phyloP scores from a whole-genome alignment of 202 grass and related monocot genomes.

The Dendrocalamus latiflorus region DNA sequence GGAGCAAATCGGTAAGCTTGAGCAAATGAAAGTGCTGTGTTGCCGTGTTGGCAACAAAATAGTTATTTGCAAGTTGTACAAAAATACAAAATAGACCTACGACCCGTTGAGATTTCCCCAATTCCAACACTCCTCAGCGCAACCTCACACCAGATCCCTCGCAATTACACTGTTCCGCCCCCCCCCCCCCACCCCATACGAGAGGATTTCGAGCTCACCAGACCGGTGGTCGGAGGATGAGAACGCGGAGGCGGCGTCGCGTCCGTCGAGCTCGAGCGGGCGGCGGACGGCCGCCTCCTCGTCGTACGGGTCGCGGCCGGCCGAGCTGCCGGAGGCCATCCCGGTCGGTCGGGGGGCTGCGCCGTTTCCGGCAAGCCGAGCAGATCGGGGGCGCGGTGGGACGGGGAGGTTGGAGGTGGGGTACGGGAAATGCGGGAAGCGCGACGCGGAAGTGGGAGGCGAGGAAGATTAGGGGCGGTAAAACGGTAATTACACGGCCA shows the following conservation, averaged over 20 bases:
- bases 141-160: slow-evolving; percentile 3
- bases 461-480: too few relatives aligned
- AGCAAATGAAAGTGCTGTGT: neutral
- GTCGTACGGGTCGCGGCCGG: slow-evolving; percentile 29
- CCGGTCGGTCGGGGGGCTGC: neutral
- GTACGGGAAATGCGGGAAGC: neutral
- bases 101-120: neutral
- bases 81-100: neutral
- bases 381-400: neutral
- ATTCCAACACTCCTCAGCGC: neutral
- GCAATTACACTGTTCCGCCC: neutral
- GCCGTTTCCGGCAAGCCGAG: slow-evolving; percentile 13
- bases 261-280: slow-evolving; percentile 33
- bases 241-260: slow-evolving; percentile 16
- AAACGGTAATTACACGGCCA: too few relatives aligned
- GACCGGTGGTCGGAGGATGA: slow-evolving; percentile 36
- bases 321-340: slow-evolving; percentile 24
- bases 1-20: slow-evolving; percentile 8
- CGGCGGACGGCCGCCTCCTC: slow-evolving; percentile 42
- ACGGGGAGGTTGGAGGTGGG: neutral
- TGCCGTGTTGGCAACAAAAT: neutral
- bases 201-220: slow-evolving; percentile 37
- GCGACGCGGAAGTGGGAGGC: neutral
- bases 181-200: too few relatives aligned
- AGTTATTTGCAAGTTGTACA: neutral